Evolutionary conservation across 1,284 basidiomycete species (phyloP), one percentile per base, ranked within the genome.

Genomic region (Ustilago nuda): DNA sequence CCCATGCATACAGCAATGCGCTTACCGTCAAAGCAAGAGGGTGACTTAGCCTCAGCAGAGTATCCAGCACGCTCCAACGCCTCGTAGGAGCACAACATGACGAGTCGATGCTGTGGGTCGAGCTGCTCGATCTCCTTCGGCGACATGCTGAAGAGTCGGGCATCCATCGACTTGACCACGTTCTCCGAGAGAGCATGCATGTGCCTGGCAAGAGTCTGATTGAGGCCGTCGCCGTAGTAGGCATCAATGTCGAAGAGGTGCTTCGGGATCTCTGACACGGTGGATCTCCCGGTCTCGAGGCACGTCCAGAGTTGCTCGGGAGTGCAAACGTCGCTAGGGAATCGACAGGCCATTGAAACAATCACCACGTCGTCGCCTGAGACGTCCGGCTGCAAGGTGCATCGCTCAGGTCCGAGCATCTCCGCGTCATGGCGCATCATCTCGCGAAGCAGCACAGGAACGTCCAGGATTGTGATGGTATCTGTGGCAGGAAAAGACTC

Each of bases 41-140:
- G 73, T 12, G 73, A 71, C 13, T 64, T 75, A 48, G 59, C 39
- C 23, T 76, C 73, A 5, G 58, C 41, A 13, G 66, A 67, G 51
- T 72, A 80, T 4, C 78, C 78, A 45, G 78, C 75, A 6, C 66
- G 57, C 36, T 80, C 75, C 6, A 80, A 56, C 2, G 78, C 78
- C 39, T 80, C 78, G 61, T 72, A 75, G 11, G 71, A 65, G 58
- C 68, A 69, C 17, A 80, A 59, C 66, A 72, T 77, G 19, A 63
- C 60, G 17, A 77, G 60, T 19, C 78, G 78, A 37, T 80, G 78
- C 50, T 72, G 68, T 2, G 78, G 78, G 37, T 80, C 78, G 15
- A 72, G 72, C 66, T 80, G 78, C 59, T 80, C 78, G 43, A 77
- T 69, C 59, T 80, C 78, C 33, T 75, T 74, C 2, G 75, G 78